Evolutionary conservation across 176 grass and related monocot genomes (phyloP).

Genomic region (Zizania latifolia): DNA sequence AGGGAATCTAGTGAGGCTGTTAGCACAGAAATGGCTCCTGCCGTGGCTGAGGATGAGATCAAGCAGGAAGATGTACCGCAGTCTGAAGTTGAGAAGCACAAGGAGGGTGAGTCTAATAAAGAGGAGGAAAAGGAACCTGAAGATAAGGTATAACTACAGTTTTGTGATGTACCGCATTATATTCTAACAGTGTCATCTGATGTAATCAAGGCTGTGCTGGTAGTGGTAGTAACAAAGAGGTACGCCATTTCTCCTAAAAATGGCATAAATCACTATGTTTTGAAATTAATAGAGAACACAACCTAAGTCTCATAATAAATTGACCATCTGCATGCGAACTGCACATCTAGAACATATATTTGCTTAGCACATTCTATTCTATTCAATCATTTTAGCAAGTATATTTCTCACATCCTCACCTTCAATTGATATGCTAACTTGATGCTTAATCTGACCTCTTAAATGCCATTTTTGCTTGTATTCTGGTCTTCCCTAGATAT

Average conservation of each 20-base stretch:
- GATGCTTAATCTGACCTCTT: neutral
- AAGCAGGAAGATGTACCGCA: constrained; percentile 28
- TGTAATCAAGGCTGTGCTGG: neutral
- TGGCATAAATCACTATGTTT: neutral
- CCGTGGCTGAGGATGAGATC: constrained; percentile 32
- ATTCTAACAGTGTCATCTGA: neutral
- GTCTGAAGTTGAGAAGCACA: constrained; percentile 31
- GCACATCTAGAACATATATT: neutral
- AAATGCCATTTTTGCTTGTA: neutral
- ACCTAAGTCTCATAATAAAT: neutral
- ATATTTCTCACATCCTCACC: neutral
- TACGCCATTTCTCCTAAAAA: neutral
- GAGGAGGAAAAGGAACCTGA: constrained; percentile 42
- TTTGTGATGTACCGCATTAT: neutral
- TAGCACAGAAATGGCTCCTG: neutral
- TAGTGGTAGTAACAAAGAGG: neutral
- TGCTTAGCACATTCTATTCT: neutral
- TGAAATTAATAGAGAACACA: neutral
- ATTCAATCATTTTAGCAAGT: neutral
- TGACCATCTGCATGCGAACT: neutral
- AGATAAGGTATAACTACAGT: constrained; percentile 46
- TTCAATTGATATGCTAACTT: neutral
- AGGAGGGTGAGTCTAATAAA: constrained; percentile 34
- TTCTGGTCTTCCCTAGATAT: neutral
- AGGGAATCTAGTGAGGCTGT: constrained; percentile 9